Evolutionary conservation across 2,329 filamentous ascomycete species (phyloP).

Genomic region (Xylaria polymorpha): DNA sequence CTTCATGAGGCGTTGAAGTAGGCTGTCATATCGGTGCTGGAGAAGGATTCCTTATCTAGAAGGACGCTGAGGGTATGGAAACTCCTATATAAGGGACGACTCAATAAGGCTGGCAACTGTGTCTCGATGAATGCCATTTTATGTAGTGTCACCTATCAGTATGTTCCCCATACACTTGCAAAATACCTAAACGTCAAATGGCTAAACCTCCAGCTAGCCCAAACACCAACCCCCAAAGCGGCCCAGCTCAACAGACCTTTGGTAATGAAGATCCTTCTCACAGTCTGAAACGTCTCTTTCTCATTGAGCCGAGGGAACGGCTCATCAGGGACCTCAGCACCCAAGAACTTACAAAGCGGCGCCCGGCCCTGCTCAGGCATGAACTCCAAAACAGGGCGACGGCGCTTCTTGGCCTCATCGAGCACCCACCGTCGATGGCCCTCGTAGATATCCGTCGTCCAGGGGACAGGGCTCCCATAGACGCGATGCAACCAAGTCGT

Average conservation of each 20-base stretch:
- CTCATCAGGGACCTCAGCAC: constrained; percentile 48
- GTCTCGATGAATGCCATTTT: neutral
- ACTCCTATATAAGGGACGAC: too few species aligned
- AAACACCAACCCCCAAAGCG: neutral
- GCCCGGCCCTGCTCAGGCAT: constrained; percentile 57
- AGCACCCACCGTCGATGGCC: constrained; percentile 44
- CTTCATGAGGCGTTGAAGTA: too few species aligned
- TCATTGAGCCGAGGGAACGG: constrained; percentile 2
- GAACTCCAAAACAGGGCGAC: constrained; percentile 47
- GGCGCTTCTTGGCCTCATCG: constrained; percentile 48
- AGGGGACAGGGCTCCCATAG: constrained; percentile 23
- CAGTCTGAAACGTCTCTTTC: constrained; percentile 1
- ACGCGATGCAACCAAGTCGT: neutral
- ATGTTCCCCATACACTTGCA: neutral
- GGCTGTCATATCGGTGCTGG: too few species aligned
- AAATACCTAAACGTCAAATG: neutral
- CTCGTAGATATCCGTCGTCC: constrained; percentile 8
- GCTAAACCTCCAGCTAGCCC: neutral
- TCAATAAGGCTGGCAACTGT: constrained; percentile 18
- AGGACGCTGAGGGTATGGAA: too few species aligned
- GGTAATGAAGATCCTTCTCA: constrained; percentile 1
- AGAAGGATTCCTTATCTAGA: too few species aligned
- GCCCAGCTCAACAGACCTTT: neutral
- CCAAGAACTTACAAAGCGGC: constrained; percentile 57
- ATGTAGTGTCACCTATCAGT: neutral